Conservation (phyloP, 2,329 filamentous ascomycete genomes). For the Chaetomiaceae sp. region DNA sequence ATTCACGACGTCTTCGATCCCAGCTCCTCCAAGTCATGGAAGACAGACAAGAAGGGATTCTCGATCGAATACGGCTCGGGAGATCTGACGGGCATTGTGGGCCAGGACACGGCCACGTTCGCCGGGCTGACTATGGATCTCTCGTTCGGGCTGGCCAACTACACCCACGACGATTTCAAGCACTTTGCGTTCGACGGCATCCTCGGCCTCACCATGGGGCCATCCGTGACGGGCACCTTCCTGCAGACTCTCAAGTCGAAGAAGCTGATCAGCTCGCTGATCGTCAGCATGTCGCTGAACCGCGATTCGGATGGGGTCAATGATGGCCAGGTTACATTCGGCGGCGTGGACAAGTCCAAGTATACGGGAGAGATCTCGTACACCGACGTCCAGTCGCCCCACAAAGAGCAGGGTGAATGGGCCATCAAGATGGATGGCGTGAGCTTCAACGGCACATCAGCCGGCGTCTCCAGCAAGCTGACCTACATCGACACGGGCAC, state of each 20-base stretch:
- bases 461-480: conserved; percentile 45
- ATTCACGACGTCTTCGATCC: conserved; percentile 67
- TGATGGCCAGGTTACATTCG: conserved; percentile 75
- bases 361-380: conserved; percentile 68
- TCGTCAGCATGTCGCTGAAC: conserved; percentile 68
- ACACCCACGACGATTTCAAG: conserved; percentile 68
- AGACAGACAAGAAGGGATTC: conserved; percentile 52
- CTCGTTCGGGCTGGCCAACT: conserved; percentile 67
- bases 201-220: conserved; percentile 66
- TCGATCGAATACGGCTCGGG: conserved; percentile 74
- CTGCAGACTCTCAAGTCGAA: conserved; percentile 56
- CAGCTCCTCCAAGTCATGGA: conserved; percentile 60
- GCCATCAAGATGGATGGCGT: conserved; percentile 65
- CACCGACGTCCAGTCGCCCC: conserved; percentile 43
- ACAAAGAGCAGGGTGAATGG: conserved; percentile 58
- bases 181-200: conserved; percentile 86
- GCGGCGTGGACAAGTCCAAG: conserved; percentile 61
- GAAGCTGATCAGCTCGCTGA: conserved; percentile 55
- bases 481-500: conserved; percentile 84
- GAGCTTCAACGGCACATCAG: conserved; percentile 54
- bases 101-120: conserved; percentile 62
- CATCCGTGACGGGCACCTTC: conserved; percentile 60
- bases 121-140: conserved; percentile 61
- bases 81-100: conserved; percentile 61
- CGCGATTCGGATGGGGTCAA: conserved; percentile 61